Evolutionary conservation across 2,329 filamentous ascomycete species (phyloP), one percentile per base, ranked within the genome.

Genomic region (Ceratocystis alfenasii): DNA sequence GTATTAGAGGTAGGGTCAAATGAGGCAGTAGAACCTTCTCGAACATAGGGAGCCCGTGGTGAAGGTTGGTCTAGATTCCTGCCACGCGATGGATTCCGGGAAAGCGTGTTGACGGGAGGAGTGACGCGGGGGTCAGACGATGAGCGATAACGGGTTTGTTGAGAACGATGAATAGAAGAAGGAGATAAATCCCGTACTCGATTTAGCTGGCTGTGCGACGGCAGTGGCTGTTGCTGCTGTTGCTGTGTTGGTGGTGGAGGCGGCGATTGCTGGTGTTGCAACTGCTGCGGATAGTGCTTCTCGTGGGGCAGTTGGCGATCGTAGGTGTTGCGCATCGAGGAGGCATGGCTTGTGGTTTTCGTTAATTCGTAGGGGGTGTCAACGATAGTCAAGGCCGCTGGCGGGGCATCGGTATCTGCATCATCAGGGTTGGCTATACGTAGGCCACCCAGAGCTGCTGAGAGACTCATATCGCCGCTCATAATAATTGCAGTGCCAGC

Each of bases 361-460:
- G 25, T 12, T 20, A 62, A 45, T 60, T 66, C 53, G 48, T 41
- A 64, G 30, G 62, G 53, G 64, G 7, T 3, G 25, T 65, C 50
- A 30, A 45, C 55, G 45, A 53, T 28, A 25, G 63, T 68, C 63
- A 48, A 64, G 12, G 17, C 36, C 44, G 46, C 68, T 68, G 66
- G 69, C 64, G 66, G 71, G 69, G 69, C 73, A 57, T 74, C 75
- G 69, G 83, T 81, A 12, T 57, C 53, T 25, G 53, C 53, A 77
- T 94, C 86, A 78, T 96, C 92, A 65, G 93, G 93, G 76, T 97
- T 99, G 72, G 94, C 93, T 76, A 99, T 97, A 75, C 93, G 90
- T 76, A 99, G 81, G 72, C 93, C 93, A 73, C 94, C 94, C 73
- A 97, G 83, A 73, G 90, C 90, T 78, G 92, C 89, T 74, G 91